A percentile compares a stretch with the other conserved stretches of the same genome.
Evolutionary conservation across 257 asterid genomes (phyloP).

Genomic region (Solanum pimpinellifolium): DNA sequence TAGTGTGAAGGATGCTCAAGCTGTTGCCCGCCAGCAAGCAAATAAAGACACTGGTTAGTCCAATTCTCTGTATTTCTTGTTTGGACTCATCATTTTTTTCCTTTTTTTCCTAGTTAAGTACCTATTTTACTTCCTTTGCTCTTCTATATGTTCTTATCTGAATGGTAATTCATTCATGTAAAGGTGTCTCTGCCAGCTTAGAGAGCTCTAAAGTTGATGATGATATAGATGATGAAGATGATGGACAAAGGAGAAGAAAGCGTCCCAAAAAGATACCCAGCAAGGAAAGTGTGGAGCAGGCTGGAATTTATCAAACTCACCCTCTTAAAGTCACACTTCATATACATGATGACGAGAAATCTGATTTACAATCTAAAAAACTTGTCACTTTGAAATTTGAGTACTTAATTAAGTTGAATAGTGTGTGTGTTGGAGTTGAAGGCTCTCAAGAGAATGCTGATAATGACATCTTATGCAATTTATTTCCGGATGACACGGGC

Average conservation of each 20-base stretch:
- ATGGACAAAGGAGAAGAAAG: constrained; percentile 89
- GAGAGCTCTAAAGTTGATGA: constrained; percentile 79
- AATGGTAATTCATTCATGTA: background rate
- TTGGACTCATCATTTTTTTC: background rate
- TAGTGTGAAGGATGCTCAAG: constrained; percentile 86
- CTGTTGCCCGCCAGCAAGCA: constrained; percentile 77
- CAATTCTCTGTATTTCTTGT: background rate
- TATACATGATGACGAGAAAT: constrained; percentile 49
- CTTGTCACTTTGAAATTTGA: constrained; percentile 77
- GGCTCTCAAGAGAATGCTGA: constrained; percentile 55
- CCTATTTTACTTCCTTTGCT: background rate
- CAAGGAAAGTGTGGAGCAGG: constrained; percentile 78
- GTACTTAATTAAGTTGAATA: constrained; percentile 59
- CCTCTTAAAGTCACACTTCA: constrained; percentile 81
- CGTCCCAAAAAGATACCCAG: constrained; percentile 78
- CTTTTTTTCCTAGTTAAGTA: background rate
- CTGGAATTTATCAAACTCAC: constrained; percentile 78
- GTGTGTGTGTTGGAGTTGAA: constrained; percentile 82
- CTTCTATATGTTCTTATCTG: background rate
- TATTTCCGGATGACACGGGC: constrained; percentile 96
- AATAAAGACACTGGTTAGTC: constrained; percentile 58
- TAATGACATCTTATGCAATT: constrained; percentile 64
- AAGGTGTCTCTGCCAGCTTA: constrained; percentile 24
- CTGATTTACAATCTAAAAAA: constrained; percentile 35
- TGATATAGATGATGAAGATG: constrained; percentile 81